These are phyloP conservation scores for Leishmania major DNA, from an alignment of 208 protist species.

Conservation along the genomic window DNA sequence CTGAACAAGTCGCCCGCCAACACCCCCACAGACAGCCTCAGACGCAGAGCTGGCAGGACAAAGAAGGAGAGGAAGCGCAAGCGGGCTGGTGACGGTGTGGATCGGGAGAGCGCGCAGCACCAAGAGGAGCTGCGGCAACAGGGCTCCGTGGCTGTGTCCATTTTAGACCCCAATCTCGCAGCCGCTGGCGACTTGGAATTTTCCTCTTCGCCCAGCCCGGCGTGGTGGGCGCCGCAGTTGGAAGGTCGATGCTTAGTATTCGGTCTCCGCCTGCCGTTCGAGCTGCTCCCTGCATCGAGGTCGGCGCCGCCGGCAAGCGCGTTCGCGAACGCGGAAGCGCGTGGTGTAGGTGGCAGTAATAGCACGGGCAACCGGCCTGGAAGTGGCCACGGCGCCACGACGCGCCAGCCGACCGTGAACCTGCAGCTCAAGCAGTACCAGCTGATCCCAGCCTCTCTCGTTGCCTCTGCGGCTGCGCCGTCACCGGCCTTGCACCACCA, in stretches of 20 bases:
- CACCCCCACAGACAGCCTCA: not conserved
- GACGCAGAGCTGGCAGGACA: not conserved
- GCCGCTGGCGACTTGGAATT: not conserved
- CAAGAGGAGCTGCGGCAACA: not conserved
- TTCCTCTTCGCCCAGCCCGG: not conserved
- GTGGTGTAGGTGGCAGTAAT: not conserved
- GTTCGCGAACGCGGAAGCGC: not conserved
- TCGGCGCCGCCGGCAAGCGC: not conserved
- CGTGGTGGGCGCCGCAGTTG: slow-evolving; percentile 27
- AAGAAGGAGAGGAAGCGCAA: not conserved
- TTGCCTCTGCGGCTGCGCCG: not conserved
- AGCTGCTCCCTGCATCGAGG: slow-evolving; percentile 18
- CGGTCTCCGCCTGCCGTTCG: slow-evolving; percentile 23
- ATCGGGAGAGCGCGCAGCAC: not conserved
- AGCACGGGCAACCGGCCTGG: no score
- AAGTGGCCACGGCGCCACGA: not conserved
- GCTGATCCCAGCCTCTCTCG: slow-evolving; percentile 3
- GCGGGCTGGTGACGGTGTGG: not conserved
- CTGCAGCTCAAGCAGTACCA: slow-evolving; percentile 24
- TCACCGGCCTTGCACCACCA: not conserved
- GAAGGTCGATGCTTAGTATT: slow-evolving; percentile 26
- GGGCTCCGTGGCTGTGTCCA: not conserved
- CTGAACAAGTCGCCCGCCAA: not conserved
- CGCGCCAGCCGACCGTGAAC: slow-evolving; percentile 16
- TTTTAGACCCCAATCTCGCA: not conserved